Conservation (phyloP, 257 asterid genomes). For the Henckelia pumila region DNA sequence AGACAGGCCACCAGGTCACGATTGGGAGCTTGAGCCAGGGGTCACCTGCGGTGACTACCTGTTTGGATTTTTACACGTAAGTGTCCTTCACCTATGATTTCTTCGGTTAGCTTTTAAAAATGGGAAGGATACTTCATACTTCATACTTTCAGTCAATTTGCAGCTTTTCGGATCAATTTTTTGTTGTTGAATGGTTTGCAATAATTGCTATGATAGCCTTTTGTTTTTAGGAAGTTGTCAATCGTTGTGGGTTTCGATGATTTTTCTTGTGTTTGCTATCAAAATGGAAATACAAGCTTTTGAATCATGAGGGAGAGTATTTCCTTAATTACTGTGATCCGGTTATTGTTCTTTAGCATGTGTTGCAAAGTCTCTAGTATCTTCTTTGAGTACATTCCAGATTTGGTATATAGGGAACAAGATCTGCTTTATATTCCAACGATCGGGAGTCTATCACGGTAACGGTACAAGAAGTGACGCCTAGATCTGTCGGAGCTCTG, state of each 20-base stretch:
- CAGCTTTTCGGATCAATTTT: background rate
- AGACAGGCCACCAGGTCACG: slow-evolving; percentile 99
- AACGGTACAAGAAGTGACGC: slow-evolving; percentile 96
- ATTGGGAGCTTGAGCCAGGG: slow-evolving; percentile 99
- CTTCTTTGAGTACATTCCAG: slow-evolving; percentile 1
- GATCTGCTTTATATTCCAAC: slow-evolving; percentile 88
- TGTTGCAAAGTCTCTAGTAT: slow-evolving; percentile 2
- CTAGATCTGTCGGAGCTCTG: slow-evolving; percentile 94
- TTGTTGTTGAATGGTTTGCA: background rate
- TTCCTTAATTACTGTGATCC: background rate
- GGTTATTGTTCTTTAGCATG: background rate
- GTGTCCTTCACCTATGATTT: slow-evolving; percentile 17
- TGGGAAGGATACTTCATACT: slow-evolving; percentile 3
- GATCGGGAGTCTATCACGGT: slow-evolving; percentile 92
- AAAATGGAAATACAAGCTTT: background rate
- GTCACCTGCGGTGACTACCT: slow-evolving; percentile 97
- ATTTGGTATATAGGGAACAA: slow-evolving; percentile 68
- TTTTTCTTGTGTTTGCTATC: background rate
- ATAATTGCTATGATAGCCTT: background rate
- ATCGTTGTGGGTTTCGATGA: background rate
- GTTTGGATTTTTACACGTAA: slow-evolving; percentile 89
- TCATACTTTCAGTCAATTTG: background rate
- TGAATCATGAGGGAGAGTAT: background rate
- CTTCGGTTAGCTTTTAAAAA: slow-evolving; percentile 13
- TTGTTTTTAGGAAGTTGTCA: background rate